These are phyloP conservation scores for Septoria petroselini DNA, from an alignment of 2,329 filamentous ascomycete genomes.

Conservation along the genomic window DNA sequence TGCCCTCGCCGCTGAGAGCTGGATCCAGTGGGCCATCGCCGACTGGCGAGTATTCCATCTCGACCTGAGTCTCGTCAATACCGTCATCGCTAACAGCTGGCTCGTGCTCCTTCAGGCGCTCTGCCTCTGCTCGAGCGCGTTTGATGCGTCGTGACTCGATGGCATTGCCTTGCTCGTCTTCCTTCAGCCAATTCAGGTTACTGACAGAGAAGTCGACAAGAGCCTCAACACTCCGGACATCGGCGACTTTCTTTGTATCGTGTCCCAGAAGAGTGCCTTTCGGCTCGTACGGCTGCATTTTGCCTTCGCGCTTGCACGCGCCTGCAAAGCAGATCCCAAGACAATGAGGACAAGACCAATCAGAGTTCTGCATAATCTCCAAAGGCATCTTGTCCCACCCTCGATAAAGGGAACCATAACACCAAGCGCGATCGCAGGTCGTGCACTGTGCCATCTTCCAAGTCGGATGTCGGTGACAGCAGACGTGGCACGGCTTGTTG, in stretches of 20 bases:
- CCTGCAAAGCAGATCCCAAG: conserved; percentile 82
- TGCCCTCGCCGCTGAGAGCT: conserved; percentile 28
- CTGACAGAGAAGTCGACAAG: conserved; percentile 88
- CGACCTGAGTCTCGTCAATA: conserved; percentile 38
- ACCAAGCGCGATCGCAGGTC: conserved; percentile 73
- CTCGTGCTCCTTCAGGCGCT: conserved; percentile 49
- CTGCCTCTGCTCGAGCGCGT: conserved; percentile 53
- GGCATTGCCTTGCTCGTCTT: conserved; percentile 43
- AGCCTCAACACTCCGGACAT: conserved; percentile 83
- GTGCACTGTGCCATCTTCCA: conserved; percentile 85
- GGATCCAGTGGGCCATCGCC: conserved; percentile 37
- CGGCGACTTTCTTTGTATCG: conserved; percentile 84
- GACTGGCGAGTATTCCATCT: conserved; percentile 44
- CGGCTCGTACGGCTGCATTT: conserved; percentile 77
- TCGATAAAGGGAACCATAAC: conserved; percentile 88
- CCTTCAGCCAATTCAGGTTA: conserved; percentile 78
- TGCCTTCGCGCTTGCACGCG: conserved; percentile 65
- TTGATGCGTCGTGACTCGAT: conserved; percentile 40
- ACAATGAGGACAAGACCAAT: conserved; percentile 89
- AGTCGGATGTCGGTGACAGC: conserved; percentile 70
- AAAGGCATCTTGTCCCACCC: conserved; percentile 89
- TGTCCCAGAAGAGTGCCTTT: conserved; percentile 86
- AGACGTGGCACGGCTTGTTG: conserved; percentile 71
- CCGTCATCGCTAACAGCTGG: conserved; percentile 46
- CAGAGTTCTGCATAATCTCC: conserved; percentile 70